Conservation (phyloP, 441 rosid genomes). For the Jatropha podagrica region DNA sequence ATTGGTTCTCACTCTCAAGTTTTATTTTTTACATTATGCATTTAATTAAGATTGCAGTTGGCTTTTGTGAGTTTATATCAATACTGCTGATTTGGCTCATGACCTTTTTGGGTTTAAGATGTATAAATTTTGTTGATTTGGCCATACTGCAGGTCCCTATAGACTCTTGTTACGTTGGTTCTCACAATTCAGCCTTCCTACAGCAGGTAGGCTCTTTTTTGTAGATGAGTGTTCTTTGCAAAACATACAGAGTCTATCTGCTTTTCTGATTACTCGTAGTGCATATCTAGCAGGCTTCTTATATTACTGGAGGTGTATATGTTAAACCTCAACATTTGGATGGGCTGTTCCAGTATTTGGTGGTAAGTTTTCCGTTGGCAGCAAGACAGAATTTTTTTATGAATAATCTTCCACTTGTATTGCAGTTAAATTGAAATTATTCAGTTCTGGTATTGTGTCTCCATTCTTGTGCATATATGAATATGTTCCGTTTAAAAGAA, state of each 20-base stretch:
- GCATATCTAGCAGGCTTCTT: slow-evolving; percentile 66
- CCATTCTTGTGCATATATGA: not conserved
- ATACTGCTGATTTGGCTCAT: slow-evolving; percentile 1
- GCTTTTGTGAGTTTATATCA: not conserved
- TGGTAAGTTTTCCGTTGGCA: slow-evolving; percentile 44
- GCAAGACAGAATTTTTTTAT: not conserved
- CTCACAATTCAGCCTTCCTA: slow-evolving; percentile 85
- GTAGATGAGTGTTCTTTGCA: slow-evolving; percentile 6
- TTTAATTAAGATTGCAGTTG: not conserved
- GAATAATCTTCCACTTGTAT: not conserved
- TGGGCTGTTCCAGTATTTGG: slow-evolving; percentile 81
- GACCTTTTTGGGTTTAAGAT: not conserved
- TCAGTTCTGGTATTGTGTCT: not conserved
- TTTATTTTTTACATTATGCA: not conserved
- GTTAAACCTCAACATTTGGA: slow-evolving; percentile 87
- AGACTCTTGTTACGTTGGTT: slow-evolving; percentile 87
- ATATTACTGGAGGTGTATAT: slow-evolving; percentile 90
- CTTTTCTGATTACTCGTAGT: slow-evolving; percentile 26
- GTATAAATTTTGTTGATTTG: not conserved
- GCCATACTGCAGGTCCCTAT: slow-evolving; percentile 71
- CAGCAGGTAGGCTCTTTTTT: slow-evolving; percentile 66
- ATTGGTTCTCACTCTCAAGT: not conserved
- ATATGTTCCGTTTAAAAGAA: not conserved
- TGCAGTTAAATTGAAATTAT: not conserved
- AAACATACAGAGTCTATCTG: not conserved